Conservation (phyloP, 208 protist species). For the Leishmania martiniquensis region DNA sequence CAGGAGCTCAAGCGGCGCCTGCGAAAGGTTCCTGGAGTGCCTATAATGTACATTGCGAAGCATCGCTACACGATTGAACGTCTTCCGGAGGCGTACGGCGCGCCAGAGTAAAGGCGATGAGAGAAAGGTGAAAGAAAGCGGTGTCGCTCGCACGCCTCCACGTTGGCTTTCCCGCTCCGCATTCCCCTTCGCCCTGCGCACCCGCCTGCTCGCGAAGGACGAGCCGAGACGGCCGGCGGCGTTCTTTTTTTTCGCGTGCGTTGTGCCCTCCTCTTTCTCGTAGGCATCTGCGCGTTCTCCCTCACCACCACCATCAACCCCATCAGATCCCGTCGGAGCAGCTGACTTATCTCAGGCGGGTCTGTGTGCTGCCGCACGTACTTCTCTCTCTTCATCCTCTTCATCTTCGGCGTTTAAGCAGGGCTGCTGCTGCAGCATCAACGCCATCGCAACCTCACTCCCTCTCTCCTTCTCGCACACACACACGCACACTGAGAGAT, state of each 20-base stretch:
- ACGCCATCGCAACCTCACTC: background rate
- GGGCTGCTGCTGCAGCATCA: background rate
- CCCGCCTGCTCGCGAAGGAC: too few species aligned
- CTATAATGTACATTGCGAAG: slow-evolving; percentile 98
- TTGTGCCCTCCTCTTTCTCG: background rate
- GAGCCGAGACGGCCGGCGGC: too few species aligned
- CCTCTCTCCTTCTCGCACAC: background rate
- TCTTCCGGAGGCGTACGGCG: slow-evolving; percentile 96
- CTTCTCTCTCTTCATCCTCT: background rate
- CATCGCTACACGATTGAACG: slow-evolving; percentile 98
- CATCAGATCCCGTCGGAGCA: background rate
- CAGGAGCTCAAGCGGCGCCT: slow-evolving; percentile 98
- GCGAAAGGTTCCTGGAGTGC: slow-evolving; percentile 98
- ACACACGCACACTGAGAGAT: too few species aligned
- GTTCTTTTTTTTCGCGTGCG: background rate
- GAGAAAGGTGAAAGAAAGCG: background rate
- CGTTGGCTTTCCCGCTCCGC: background rate
- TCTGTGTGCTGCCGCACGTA: too few species aligned
- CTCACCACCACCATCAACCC: too few species aligned
- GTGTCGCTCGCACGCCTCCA: background rate
- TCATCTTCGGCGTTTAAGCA: slow-evolving; percentile 3
- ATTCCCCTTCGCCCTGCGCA: background rate
- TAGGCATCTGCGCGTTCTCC: background rate
- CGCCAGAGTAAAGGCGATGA: slow-evolving; percentile 34
- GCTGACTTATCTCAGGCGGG: too few species aligned